phyloP scores from a whole-genome alignment of 805 yeast species.

The Candida pseudofarinosa region DNA sequence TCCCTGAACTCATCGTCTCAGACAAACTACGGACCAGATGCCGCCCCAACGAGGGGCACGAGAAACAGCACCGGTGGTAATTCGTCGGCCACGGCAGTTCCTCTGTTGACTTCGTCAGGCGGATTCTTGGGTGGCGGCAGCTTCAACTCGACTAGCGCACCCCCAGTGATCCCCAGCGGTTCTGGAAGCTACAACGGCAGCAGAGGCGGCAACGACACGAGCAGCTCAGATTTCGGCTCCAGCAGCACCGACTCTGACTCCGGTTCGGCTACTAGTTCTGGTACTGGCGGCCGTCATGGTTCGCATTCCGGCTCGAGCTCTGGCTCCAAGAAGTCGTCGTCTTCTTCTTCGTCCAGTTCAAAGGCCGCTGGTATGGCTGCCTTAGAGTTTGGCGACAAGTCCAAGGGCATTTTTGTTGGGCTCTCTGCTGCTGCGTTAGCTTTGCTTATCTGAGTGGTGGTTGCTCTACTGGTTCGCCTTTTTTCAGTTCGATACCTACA shows the following conservation, averaged over 20 bases:
- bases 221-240: neutral
- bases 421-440: conserved; percentile 22
- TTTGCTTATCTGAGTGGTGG: conserved; percentile 1
- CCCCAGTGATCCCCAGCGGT: no score
- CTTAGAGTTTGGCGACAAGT: conserved; percentile 10
- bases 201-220: neutral
- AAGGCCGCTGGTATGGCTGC: conserved; percentile 5
- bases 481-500: no score
- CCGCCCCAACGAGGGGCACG: neutral
- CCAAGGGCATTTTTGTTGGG: conserved; percentile 17
- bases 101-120: neutral
- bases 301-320: neutral
- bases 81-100: neutral
- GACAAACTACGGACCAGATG: neutral
- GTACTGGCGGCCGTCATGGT: conserved; percentile 1
- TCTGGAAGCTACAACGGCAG: neutral
- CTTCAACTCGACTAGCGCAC: neutral
- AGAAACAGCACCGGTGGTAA: neutral
- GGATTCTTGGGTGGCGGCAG: neutral
- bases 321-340: neutral
- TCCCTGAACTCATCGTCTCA: neutral
- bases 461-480: neutral
- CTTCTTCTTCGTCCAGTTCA: conserved; percentile 2
- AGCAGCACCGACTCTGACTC: neutral
- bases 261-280: neutral